Evolutionary conservation across 495 filamentous ascomycete genomes (phyloP), one percentile per base, ranked within the genome.

Genomic region (Penicillium ochrochloron): DNA sequence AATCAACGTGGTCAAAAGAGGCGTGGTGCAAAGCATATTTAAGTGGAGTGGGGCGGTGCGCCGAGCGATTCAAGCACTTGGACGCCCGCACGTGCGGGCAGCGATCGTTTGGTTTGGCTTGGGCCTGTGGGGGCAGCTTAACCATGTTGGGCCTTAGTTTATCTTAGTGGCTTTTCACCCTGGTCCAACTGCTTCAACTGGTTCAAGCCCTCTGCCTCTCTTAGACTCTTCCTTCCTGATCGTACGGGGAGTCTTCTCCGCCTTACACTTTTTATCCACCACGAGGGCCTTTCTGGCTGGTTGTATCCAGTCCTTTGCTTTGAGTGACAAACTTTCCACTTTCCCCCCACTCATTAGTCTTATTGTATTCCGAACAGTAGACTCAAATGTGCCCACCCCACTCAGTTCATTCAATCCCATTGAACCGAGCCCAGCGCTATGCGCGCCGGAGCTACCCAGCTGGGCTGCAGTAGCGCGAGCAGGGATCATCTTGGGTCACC

Each of bases 71-170:
- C 60, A 71, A 62, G 58, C 35, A 35, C 33, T 54, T 11, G 5
- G 54, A 37, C n/a, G 19, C 50, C 63, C 50, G 69, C 69, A 71
- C 69, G 69, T 71, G 69, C 58, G 61, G 69, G 33, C 19, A 44
- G 53, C 33, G 33, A 31, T 34, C 37, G 31, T 25, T 41, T 11
- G 58, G 33, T 57, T 59, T 62, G 64, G 55, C 46, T 59, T 21
- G 29, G 10, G 14, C 23, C 5, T 29, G 63, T 66, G 63, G 60
- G 52, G 59, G 44, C 8, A 19, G 9, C 3, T 48, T 48, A 48
- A 48, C 44, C 21, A 23, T 23, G 11, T 48, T 10, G 9, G n/a
- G 19, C 3, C 15, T 42, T 42, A 42, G 44, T 12, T 10, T 48
- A 48, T 17, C 35, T 39, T 39, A 14, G 39, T 42, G 39, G 5